phyloP scores from a whole-genome alignment of 805 yeast species.

The Metschnikowia gruessii region DNA sequence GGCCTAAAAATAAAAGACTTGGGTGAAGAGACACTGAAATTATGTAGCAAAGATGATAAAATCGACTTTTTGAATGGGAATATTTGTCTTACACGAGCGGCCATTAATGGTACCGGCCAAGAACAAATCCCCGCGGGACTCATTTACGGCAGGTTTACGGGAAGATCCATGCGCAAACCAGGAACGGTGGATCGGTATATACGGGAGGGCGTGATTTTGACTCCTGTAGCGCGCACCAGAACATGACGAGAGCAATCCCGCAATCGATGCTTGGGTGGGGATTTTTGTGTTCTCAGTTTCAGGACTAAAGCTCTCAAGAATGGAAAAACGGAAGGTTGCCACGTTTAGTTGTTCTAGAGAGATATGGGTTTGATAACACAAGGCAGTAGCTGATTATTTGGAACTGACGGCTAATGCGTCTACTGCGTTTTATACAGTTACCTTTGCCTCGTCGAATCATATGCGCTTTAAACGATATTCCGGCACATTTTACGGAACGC shows the following conservation, averaged over 20 bases:
- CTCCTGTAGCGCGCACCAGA: conserved; percentile 1
- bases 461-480: conserved; percentile 1
- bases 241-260: not conserved
- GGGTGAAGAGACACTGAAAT: not conserved
- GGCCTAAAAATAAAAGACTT: not conserved
- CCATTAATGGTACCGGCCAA: not conserved
- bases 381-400: too few relatives aligned
- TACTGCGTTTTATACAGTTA: too few relatives aligned
- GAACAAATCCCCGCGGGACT: conserved; percentile 2
- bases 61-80: too few relatives aligned
- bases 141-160: conserved; percentile 15
- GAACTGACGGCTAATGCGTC: too few relatives aligned
- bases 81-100: too few relatives aligned
- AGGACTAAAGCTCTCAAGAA: too few relatives aligned
- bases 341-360: too few relatives aligned
- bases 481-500: conserved; percentile 1
- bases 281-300: too few relatives aligned
- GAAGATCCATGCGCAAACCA: conserved; percentile 4
- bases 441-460: conserved; percentile 3
- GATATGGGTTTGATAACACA: too few relatives aligned
- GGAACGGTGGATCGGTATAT: conserved; percentile 4
- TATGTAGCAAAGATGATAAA: not conserved
- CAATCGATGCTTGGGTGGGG: not conserved
- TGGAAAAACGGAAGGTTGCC: too few relatives aligned
- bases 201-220: conserved; percentile 5